A percentile compares a stretch with the other conserved stretches of the same genome.
Conservation (phyloP, 2,329 filamentous ascomycete species). For the Penicillium sp. region DNA sequence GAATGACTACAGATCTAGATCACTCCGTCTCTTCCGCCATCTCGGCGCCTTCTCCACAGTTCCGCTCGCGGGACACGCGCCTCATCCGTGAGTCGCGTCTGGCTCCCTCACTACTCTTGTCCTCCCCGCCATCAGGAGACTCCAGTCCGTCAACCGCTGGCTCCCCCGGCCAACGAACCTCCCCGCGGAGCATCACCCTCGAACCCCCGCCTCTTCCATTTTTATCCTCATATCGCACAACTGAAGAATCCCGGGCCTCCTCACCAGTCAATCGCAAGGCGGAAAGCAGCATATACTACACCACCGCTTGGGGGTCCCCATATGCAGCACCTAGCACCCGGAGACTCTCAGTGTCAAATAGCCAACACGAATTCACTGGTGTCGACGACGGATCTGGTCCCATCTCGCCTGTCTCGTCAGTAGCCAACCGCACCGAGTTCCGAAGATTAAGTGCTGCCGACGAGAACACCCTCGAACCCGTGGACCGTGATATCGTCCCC, state of each 20-base stretch:
- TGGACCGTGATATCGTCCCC: constrained; percentile 23
- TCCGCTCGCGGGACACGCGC: constrained; percentile 28
- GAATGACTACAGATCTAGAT: constrained; percentile 36
- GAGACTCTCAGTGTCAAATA: constrained; percentile 39
- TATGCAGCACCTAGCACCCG: constrained; percentile 65
- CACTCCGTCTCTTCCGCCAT: constrained; percentile 38
- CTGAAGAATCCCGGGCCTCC: constrained; percentile 38
- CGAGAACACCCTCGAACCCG: constrained; percentile 28
- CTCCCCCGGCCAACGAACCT: constrained; percentile 33
- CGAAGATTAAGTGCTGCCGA: constrained; percentile 30
- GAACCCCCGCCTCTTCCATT: constrained; percentile 32
- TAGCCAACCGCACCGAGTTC: constrained; percentile 27
- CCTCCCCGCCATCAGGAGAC: constrained; percentile 37
- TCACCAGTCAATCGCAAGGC: constrained; percentile 44
- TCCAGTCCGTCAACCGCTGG: constrained; percentile 37
- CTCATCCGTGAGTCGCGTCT: constrained; percentile 31
- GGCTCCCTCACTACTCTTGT: constrained; percentile 32
- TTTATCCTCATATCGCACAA: constrained; percentile 32
- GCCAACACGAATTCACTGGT: constrained; percentile 52
- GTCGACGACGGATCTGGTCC: constrained; percentile 32
- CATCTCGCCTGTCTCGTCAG: constrained; percentile 35
- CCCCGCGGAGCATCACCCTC: constrained; percentile 28
- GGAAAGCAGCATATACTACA: constrained; percentile 58
- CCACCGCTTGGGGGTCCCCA: constrained; percentile 88
- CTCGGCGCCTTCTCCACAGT: constrained; percentile 36